A percentile compares a stretch with the other conserved stretches of the same genome.
Conservation (phyloP, 495 filamentous ascomycete genomes). For the Aspergillus hancockii region DNA sequence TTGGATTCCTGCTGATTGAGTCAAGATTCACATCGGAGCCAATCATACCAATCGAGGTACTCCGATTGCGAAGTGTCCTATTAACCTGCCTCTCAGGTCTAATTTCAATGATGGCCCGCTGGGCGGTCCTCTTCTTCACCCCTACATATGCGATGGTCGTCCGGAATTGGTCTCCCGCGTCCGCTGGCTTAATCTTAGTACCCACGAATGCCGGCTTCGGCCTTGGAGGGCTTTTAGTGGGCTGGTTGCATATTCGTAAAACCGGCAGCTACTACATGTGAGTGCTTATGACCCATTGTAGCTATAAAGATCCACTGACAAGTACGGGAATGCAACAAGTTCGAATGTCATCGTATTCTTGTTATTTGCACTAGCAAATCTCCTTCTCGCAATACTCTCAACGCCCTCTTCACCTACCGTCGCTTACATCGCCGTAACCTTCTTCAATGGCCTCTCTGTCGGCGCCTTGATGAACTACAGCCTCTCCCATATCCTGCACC, state of each 20-base stretch:
- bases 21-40: constrained; percentile 56
- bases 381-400: constrained; percentile 50
- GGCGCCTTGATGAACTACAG: constrained; percentile 76
- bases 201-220: constrained; percentile 78
- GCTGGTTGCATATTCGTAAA: constrained; percentile 68
- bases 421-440: constrained; percentile 56
- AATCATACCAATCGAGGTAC: constrained; percentile 66
- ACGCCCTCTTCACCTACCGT: constrained; percentile 43
- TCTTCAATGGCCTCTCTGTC: constrained; percentile 67
- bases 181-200: constrained; percentile 69
- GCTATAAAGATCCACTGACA: neutral
- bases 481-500: constrained; percentile 70
- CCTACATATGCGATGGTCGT: constrained; percentile 75
- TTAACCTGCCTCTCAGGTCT: constrained; percentile 68
- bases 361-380: constrained; percentile 54
- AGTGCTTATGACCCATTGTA: constrained; percentile 7
- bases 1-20: constrained; percentile 63
- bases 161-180: constrained; percentile 61
- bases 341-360: constrained; percentile 54
- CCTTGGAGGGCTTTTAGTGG: constrained; percentile 65
- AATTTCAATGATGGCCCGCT: constrained; percentile 73
- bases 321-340: constrained; percentile 21
- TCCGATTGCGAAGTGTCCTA: constrained; percentile 63
- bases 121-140: constrained; percentile 75
- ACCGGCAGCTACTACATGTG: constrained; percentile 64